phyloP scores from a whole-genome alignment of 2,329 filamentous ascomycete species.

The Mycosphaerelloides madeirae region DNA sequence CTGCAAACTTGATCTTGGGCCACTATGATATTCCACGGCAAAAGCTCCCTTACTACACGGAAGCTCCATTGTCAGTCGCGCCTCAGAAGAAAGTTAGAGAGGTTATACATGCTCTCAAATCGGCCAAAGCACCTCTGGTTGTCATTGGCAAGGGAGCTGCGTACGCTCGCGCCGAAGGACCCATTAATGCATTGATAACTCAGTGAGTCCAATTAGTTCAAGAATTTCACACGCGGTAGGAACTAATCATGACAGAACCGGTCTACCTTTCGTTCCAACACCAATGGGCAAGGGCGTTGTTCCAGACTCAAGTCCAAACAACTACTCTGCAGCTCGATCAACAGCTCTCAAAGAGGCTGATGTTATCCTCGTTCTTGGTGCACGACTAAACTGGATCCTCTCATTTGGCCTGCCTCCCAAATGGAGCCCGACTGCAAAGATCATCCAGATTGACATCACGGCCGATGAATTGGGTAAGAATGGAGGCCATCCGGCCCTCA shows the following conservation, averaged over 20 bases:
- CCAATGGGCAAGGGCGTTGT: slow-evolving; percentile 58
- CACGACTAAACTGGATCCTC: slow-evolving; percentile 56
- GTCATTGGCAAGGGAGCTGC: slow-evolving; percentile 6
- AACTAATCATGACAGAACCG: slow-evolving; percentile 28
- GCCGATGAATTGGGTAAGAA: slow-evolving; percentile 53
- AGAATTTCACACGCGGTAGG: not conserved
- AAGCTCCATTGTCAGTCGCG: slow-evolving; percentile 41
- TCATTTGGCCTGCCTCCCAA: slow-evolving; percentile 54
- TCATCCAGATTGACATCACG: slow-evolving; percentile 54
- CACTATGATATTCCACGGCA: slow-evolving; percentile 21
- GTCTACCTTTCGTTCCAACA: slow-evolving; percentile 53
- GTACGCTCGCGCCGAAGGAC: slow-evolving; percentile 31
- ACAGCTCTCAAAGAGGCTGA: slow-evolving; percentile 51
- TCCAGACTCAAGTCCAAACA: slow-evolving; percentile 50
- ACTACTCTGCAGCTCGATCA: slow-evolving; percentile 51
- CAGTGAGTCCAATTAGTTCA: slow-evolving; percentile 17
- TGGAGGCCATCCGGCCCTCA: slow-evolving; percentile 44
- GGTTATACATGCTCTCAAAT: slow-evolving; percentile 36
- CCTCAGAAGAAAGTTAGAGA: slow-evolving; percentile 40
- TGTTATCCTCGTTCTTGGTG: slow-evolving; percentile 52
- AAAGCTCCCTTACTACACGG: slow-evolving; percentile 15
- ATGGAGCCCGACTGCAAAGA: slow-evolving; percentile 47
- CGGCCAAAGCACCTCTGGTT: slow-evolving; percentile 8
- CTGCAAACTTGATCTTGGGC: slow-evolving; percentile 40
- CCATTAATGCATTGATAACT: slow-evolving; percentile 44